Base-by-base conservation (phyloP, 768 basidiomycete species). In the Boletus sp. region DNA sequence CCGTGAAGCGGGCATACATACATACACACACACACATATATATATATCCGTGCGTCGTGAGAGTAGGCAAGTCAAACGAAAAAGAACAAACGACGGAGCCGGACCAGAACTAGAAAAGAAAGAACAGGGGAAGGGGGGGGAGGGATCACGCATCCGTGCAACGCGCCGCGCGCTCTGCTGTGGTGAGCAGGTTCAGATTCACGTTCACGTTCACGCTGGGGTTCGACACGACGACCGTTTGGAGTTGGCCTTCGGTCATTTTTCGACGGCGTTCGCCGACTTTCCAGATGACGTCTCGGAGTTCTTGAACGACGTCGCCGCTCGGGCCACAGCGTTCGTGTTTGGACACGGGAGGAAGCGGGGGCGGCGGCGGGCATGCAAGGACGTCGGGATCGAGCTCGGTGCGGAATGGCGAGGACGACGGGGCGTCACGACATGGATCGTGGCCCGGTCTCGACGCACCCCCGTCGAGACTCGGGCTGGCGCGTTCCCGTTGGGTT, bases 211-310 rank as follows among this genome's bases (percentile, higher is more conserved):
- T 44, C 40, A 50, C 47, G 4, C 17, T 29, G 11, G 47, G 35
- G 3, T 10, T 47, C 32, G 42, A 39, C 6, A 41, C 51, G 21
- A 53, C 54, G 21, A 53, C 54, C 41, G 54, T 38, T 2, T 10
- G 21, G 5, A 59, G 27, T 23, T 54, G 45, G 15, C 34, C 42
- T 56, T 74, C 70, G 11, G 61, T 64, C 77, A 85, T 75, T 68
- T 76, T 78, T 55, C 85, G 72, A 66, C 83, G 75, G 63, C 78
- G 76, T 70, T 91, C 87, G 32, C 88, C 81, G 9, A 92, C 90
- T 67, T 90, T 87, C 87, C 87, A 89, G 30, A 92, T 92, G 11
- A 92, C 89, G 61, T 91, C 90, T 68, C 87, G 89, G 58, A 92
- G 74, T 68, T 92, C 90, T 66, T 89, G 83, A 6, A 92, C 88